phyloP scores from a whole-genome alignment of 768 basidiomycete genomes.

The Mycena kentingensis region DNA sequence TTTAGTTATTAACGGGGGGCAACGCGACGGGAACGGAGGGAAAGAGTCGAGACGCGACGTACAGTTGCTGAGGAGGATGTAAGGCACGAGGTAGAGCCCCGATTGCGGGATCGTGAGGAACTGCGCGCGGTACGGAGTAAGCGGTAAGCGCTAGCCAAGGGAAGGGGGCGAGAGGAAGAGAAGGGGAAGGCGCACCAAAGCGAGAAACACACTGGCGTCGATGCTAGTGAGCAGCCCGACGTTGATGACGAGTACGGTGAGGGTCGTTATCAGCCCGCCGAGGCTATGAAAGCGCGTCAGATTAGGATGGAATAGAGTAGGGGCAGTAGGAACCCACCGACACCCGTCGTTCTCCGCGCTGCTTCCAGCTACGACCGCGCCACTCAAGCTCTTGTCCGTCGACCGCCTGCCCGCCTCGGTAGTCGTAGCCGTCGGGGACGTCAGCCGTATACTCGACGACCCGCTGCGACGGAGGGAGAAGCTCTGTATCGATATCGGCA shows the following conservation, averaged over 20 bases:
- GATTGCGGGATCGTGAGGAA: conserved; percentile 39
- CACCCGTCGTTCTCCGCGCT: conserved; percentile 10
- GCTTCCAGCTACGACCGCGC: background rate
- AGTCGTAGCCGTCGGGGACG: background rate
- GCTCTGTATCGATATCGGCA: no score
- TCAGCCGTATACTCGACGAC: no score
- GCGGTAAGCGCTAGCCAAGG: background rate
- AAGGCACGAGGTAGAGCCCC: conserved; percentile 38
- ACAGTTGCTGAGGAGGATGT: conserved; percentile 42
- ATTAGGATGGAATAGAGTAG: background rate
- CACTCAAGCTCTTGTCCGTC: conserved; percentile 1
- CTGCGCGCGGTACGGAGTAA: conserved; percentile 14
- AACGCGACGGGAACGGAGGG: conserved; percentile 4
- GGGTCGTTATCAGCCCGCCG: conserved; percentile 33
- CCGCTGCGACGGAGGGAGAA: background rate
- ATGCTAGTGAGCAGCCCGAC: conserved; percentile 38
- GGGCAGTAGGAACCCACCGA: conserved; percentile 12
- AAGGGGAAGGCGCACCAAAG: conserved; percentile 27
- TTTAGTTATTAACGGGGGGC: background rate
- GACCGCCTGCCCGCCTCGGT: conserved; percentile 5
- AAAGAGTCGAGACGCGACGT: conserved; percentile 8
- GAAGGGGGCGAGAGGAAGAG: conserved; percentile 3
- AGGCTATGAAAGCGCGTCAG: conserved; percentile 17
- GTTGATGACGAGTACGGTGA: conserved; percentile 37
- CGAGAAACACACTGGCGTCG: conserved; percentile 35